Evolutionary conservation across 768 basidiomycete species (phyloP).

Genomic region (Hericium rajendrae): DNA sequence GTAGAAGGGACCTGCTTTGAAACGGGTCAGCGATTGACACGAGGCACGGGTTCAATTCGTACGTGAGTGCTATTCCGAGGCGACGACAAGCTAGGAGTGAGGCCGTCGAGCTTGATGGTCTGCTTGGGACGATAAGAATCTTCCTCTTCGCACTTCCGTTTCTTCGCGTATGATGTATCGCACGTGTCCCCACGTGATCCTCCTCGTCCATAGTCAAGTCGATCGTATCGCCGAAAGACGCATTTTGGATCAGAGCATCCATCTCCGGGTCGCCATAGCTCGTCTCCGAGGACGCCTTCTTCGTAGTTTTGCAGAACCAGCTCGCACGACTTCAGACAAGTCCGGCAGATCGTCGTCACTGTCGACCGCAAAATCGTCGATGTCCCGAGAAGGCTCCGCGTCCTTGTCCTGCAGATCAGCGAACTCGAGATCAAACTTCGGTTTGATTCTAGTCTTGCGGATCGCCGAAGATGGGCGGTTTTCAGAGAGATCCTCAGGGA

Average conservation of each 20-base stretch:
- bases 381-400: background rate
- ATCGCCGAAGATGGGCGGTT: background rate
- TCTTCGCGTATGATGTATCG: no score
- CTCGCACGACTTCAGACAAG: conserved; percentile 19
- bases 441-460: conserved; percentile 12
- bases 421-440: conserved; percentile 41
- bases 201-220: background rate
- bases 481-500: background rate
- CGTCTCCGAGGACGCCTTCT: conserved; percentile 16
- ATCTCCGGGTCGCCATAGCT: conserved; percentile 35
- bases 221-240: conserved; percentile 21
- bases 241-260: conserved; percentile 32
- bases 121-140: background rate
- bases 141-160: no score
- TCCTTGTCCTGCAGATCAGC: conserved; percentile 27
- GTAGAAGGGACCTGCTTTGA: no score
- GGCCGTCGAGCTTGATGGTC: background rate
- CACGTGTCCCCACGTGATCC: background rate
- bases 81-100: background rate
- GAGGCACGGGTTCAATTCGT: no score
- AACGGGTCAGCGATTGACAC: no score
- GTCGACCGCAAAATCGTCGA: conserved; percentile 8
- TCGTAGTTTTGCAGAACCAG: conserved; percentile 17
- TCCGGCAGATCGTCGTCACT: conserved; percentile 25
- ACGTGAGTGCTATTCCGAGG: no score